Conservation (phyloP, 768 basidiomycete species). For the Boletus huronensis region DNA sequence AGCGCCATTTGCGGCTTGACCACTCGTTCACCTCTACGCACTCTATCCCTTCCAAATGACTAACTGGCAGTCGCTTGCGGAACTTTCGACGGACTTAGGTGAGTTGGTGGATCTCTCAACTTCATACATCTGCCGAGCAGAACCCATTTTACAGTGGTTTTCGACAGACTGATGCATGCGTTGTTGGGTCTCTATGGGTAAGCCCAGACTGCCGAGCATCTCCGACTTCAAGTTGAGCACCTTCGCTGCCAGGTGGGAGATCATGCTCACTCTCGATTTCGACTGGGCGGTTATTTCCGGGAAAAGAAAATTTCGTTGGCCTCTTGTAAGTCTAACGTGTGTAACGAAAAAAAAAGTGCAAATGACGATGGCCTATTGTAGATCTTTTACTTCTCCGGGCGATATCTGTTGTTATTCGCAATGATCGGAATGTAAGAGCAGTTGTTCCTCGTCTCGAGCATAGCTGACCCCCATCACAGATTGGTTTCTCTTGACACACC, state of each 20-base stretch:
- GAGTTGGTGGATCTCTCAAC: constrained; percentile 11
- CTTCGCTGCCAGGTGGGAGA: constrained; percentile 38
- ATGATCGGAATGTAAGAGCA: constrained; percentile 44
- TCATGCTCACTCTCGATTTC: constrained; percentile 40
- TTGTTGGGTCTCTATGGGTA: constrained; percentile 45
- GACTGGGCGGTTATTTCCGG: constrained; percentile 41
- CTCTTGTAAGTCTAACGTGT: constrained; percentile 35
- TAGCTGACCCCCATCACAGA: constrained; percentile 10
- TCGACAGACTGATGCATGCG: constrained; percentile 41
- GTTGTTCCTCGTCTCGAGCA: background rate
- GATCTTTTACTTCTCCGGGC: constrained; percentile 45
- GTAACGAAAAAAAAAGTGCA: background rate
- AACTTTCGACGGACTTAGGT: constrained; percentile 38
- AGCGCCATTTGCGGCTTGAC: background rate
- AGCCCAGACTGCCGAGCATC: constrained; percentile 10
- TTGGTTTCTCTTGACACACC: constrained; percentile 37
- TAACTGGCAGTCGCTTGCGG: constrained; percentile 38
- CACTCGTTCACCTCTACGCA: background rate
- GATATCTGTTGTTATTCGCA: constrained; percentile 43
- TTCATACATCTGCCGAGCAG: background rate
- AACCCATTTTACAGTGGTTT: constrained; percentile 29
- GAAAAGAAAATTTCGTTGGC: constrained; percentile 45
- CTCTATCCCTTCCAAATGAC: constrained; percentile 30
- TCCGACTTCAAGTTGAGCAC: background rate
- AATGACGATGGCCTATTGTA: constrained; percentile 16